These are phyloP conservation scores for Dactylellina haptotyla DNA, from an alignment of 2,329 filamentous ascomycete species.

Conservation along the genomic window DNA sequence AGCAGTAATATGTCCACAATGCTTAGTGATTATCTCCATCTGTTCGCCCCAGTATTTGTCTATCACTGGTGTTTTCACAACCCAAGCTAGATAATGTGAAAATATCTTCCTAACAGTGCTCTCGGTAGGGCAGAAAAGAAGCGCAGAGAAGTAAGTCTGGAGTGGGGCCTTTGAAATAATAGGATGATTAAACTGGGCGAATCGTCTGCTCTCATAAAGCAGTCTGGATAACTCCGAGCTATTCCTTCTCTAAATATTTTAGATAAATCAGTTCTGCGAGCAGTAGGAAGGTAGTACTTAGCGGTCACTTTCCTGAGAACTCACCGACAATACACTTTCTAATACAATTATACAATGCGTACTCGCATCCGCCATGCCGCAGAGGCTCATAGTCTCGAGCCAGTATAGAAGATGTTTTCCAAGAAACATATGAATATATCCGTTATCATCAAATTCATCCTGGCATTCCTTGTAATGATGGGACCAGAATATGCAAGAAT, in stretches of 20 bases:
- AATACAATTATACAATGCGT: slow-evolving; percentile 1
- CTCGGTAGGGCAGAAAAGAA: slow-evolving; percentile 1
- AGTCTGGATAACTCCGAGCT: background rate
- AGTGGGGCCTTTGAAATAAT: slow-evolving; percentile 16
- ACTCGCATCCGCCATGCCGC: background rate
- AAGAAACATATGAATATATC: background rate
- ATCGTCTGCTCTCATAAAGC: background rate
- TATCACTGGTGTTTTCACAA: too few relatives aligned
- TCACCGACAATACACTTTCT: slow-evolving; percentile 1
- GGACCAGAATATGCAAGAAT: slow-evolving; percentile 9
- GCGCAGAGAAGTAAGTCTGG: slow-evolving; percentile 17
- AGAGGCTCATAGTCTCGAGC: background rate
- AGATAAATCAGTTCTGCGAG: background rate
- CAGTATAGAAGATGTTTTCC: slow-evolving; percentile 12
- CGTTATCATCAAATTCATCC: background rate
- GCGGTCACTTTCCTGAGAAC: too few relatives aligned
- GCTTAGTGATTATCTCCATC: too few relatives aligned
- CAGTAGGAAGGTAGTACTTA: background rate
- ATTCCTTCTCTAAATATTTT: background rate
- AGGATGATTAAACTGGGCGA: slow-evolving; percentile 1
- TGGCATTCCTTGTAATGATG: background rate
- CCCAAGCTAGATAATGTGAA: too few relatives aligned
- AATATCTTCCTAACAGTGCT: slow-evolving; percentile 20
- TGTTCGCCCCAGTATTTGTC: too few relatives aligned
- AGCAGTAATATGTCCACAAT: too few relatives aligned